phyloP scores from a whole-genome alignment of 2,329 filamentous ascomycete genomes.

The Xylaria sp. region DNA sequence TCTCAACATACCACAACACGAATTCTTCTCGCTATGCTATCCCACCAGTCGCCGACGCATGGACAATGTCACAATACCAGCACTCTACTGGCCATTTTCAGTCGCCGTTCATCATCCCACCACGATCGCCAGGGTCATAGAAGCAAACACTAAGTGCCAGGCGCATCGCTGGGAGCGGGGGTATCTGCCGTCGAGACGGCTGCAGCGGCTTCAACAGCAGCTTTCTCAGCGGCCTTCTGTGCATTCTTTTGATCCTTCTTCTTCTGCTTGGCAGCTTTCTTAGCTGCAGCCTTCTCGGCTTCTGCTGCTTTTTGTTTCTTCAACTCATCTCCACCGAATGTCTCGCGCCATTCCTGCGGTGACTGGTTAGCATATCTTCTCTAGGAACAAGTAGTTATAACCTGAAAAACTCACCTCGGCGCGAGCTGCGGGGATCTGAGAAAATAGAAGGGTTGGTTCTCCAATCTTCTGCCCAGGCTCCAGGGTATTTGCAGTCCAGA shows the following conservation, averaged over 20 bases:
- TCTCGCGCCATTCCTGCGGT: constrained; percentile 75
- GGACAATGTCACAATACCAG: background rate
- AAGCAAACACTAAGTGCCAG: constrained; percentile 5
- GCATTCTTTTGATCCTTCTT: constrained; percentile 62
- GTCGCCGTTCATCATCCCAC: background rate
- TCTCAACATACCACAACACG: background rate
- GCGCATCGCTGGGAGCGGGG: constrained; percentile 2
- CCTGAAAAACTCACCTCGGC: constrained; percentile 46
- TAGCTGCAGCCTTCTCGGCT: constrained; percentile 61
- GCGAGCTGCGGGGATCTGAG: constrained; percentile 74
- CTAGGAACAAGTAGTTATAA: background rate
- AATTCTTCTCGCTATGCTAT: constrained; percentile 12
- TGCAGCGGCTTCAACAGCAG: constrained; percentile 23
- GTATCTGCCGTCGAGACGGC: constrained; percentile 11
- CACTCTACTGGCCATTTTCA: background rate
- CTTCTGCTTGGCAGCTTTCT: constrained; percentile 62
- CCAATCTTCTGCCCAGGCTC: constrained; percentile 83
- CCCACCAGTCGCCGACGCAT: constrained; percentile 1
- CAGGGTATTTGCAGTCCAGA: constrained; percentile 71
- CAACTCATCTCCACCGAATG: constrained; percentile 73
- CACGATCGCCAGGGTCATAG: background rate
- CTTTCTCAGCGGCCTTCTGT: constrained; percentile 48
- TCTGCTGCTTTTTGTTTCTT: constrained; percentile 75
- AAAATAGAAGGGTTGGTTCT: constrained; percentile 81
- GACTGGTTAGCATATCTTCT: background rate